Conservation (phyloP, 2,329 filamentous ascomycete genomes). For the Xylariaceae sp. region DNA sequence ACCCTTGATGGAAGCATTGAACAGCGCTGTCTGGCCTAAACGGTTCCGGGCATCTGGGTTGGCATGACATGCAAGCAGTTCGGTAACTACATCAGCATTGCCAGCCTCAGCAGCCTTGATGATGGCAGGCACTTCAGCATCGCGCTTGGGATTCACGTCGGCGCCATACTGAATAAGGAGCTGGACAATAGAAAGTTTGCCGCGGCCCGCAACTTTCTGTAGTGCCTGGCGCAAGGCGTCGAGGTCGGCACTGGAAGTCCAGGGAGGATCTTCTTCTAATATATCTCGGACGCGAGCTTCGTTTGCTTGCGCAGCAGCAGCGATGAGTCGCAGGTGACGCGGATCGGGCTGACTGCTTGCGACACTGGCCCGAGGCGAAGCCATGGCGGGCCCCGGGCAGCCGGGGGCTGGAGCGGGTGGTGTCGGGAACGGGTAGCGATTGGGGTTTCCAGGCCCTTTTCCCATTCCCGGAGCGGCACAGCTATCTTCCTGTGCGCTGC, state of each 20-base stretch:
- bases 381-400: conserved; percentile 28
- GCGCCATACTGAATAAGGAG: conserved; percentile 39
- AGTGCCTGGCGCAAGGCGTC: conserved; percentile 38
- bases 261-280: conserved; percentile 34
- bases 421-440: not conserved
- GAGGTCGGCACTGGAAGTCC: conserved; percentile 34
- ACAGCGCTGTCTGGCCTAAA: conserved; percentile 37
- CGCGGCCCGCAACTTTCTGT: conserved; percentile 37
- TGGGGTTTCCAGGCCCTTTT: too few species aligned
- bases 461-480: too few species aligned
- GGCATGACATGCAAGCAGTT: conserved; percentile 34
- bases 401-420: too few species aligned
- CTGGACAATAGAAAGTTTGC: conserved; percentile 35
- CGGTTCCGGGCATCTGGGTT: conserved; percentile 35
- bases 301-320: conserved; percentile 37
- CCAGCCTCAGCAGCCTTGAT: conserved; percentile 38
- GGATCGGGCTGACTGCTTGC: conserved; percentile 38
- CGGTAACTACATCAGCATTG: conserved; percentile 33
- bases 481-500: too few species aligned
- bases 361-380: conserved; percentile 33
- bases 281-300: conserved; percentile 37
- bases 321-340: conserved; percentile 37
- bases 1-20: conserved; percentile 35
- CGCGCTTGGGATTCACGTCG: conserved; percentile 34
- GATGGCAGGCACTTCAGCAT: conserved; percentile 36